These are phyloP conservation scores for Bathelium albidoporum DNA, from an alignment of 495 filamentous ascomycete species.

Conservation along the genomic window DNA sequence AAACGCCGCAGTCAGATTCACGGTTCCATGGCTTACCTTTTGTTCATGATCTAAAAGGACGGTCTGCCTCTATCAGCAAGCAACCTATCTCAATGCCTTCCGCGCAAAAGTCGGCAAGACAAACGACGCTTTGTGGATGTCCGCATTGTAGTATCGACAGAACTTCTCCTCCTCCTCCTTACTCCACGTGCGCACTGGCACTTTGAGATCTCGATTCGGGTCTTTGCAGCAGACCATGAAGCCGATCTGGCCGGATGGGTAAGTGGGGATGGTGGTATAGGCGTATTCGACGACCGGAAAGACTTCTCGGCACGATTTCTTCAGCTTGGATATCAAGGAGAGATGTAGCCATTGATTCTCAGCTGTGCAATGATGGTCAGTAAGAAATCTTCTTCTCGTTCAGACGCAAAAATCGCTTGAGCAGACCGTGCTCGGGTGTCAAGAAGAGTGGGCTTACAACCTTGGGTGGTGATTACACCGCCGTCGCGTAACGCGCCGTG, in stretches of 20 bases:
- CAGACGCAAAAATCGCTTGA: slow-evolving; percentile 4
- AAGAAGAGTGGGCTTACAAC: slow-evolving; percentile 84
- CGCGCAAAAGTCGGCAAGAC: slow-evolving; percentile 86
- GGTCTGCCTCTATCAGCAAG: background rate
- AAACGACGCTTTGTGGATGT: slow-evolving; percentile 90
- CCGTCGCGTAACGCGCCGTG: slow-evolving; percentile 80
- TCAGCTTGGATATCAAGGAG: slow-evolving; percentile 75
- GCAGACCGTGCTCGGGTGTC: background rate
- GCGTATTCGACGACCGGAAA: slow-evolving; percentile 97
- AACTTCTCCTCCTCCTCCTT: slow-evolving; percentile 83
- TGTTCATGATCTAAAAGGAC: no score
- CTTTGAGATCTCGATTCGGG: slow-evolving; percentile 64
- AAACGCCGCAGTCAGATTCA: background rate
- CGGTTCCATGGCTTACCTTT: background rate
- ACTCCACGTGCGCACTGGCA: slow-evolving; percentile 67
- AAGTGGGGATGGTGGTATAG: slow-evolving; percentile 99
- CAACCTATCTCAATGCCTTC: slow-evolving; percentile 48
- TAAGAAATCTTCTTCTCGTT: background rate
- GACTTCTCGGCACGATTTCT: slow-evolving; percentile 92
- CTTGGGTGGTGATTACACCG: slow-evolving; percentile 99
- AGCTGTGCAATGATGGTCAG: slow-evolving; percentile 46
- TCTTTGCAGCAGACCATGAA: slow-evolving; percentile 99
- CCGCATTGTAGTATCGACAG: slow-evolving; percentile 90
- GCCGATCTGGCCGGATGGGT: slow-evolving; percentile 97
- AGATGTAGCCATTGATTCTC: slow-evolving; percentile 99